Base-by-base conservation (phyloP, 2,329 filamentous ascomycete species). In the Leptodontidium sp. region DNA sequence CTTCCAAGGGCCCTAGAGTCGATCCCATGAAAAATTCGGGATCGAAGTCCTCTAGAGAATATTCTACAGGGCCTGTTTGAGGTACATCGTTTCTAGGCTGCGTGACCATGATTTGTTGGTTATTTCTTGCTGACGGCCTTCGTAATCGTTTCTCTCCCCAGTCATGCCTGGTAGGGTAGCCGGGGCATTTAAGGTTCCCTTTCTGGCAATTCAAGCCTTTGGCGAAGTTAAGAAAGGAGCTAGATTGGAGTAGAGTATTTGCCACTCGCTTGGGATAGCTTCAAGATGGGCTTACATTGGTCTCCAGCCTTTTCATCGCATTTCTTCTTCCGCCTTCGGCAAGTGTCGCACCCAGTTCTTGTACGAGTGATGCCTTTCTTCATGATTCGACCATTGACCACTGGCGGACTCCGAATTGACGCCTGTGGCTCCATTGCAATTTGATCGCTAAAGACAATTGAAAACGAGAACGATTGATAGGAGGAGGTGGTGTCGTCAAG, bases 251-350 rank as follows among this genome's bases (percentile, higher is more conserved):
- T 9, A 15, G 8, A 21, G 21, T n/a, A 11, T 1, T 24, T 14
- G 21, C 24, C 21, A 8, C 17, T 43, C 7, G 38, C 12, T 15
- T 59, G 7, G 38, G 26, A 17, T 40, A 12, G 35, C 1, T 12
- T 17, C 57, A 24, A 35, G 57, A 8, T 45, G 6, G 4, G 57
- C 57, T 59, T 45, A 59, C 57, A 59, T 43, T 24, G 17, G 24
- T 40, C 21, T 4, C 57, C 57, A 15, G 21, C 9, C 6, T 21
- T 11, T 26, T 89, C 87, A 74, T 88, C 86, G 78, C 87, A 90
- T 80, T 89, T 89, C 72, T 89, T 82, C 83, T 89, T 87, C 70
- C 86, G 82, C 74, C 83, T 82, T 64, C 85, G 84, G 79, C 86
- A 88, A 71, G 85, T 87, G 69, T 83, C 76, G 74, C 82, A 74